Conservation (phyloP, 441 rosid species). For the Omphalea diandra region DNA sequence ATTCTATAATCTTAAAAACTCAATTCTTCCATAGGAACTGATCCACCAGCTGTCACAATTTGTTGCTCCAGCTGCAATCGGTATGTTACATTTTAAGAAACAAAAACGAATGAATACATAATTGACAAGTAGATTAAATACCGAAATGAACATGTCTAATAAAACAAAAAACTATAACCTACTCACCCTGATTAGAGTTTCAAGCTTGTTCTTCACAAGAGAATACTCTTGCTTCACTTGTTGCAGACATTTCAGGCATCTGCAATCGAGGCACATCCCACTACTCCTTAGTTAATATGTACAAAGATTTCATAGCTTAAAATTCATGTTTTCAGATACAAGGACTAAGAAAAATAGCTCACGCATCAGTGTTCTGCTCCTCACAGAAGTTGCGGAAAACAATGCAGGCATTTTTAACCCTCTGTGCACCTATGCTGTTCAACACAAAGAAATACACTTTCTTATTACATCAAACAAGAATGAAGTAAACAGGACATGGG, state of each 20-base stretch:
- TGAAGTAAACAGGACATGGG: neutral
- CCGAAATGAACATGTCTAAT: neutral
- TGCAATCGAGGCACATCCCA: slow-evolving; percentile 28
- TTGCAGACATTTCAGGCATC: slow-evolving; percentile 80
- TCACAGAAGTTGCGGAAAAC: slow-evolving; percentile 81
- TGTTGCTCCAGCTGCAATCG: slow-evolving; percentile 81
- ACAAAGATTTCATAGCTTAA: neutral
- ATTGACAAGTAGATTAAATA: neutral
- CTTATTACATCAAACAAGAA: slow-evolving; percentile 16
- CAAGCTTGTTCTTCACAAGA: slow-evolving; percentile 76
- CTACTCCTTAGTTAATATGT: neutral
- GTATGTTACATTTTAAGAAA: slow-evolving; percentile 2
- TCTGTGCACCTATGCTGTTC: slow-evolving; percentile 88
- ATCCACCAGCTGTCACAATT: slow-evolving; percentile 83
- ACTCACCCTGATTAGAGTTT: slow-evolving; percentile 66
- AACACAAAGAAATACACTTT: slow-evolving; percentile 14
- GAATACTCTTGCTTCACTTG: slow-evolving; percentile 80
- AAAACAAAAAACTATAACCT: neutral
- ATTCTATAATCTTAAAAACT: slow-evolving; percentile 33
- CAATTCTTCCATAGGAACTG: slow-evolving; percentile 53
- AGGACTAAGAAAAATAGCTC: too few relatives aligned
- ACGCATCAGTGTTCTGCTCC: slow-evolving; percentile 75
- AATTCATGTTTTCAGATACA: too few relatives aligned
- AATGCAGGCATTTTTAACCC: slow-evolving; percentile 77
- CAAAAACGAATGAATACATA: neutral